Conservation (phyloP, 192 early-diverging fungal species). For the Spinellus fusiger region DNA sequence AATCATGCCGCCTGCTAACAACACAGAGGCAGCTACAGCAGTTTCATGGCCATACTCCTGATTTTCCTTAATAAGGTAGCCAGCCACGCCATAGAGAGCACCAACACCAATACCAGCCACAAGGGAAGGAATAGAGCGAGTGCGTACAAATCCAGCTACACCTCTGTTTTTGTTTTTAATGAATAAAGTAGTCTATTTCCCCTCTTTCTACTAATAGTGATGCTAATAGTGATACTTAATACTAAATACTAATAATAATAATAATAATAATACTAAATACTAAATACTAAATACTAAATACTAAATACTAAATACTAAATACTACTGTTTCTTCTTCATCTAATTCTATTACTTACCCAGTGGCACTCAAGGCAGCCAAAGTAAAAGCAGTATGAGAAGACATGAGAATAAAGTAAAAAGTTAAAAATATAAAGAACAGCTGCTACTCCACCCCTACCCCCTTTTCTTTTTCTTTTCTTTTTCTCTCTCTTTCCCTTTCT, state of each 20-base stretch:
- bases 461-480: no score
- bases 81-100: constrained; percentile 34
- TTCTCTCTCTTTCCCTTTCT: no score
- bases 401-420: constrained; percentile 12
- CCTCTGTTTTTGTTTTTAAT: constrained; percentile 29
- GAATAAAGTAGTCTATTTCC: background rate
- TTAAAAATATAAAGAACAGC: no score
- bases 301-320: constrained; percentile 1
- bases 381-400: constrained; percentile 31
- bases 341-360: constrained; percentile 16
- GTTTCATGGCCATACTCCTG: constrained; percentile 38
- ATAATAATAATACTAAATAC: background rate
- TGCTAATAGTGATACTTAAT: background rate
- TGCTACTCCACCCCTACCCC: no score
- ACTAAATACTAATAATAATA: background rate
- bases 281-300: background rate
- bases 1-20: constrained; percentile 31
- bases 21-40: constrained; percentile 31
- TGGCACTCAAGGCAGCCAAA: constrained; percentile 22
- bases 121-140: constrained; percentile 35
- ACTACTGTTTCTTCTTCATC: background rate
- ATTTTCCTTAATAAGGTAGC: constrained; percentile 33
- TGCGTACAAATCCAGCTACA: constrained; percentile 26
- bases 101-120: constrained; percentile 34
- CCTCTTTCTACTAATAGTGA: background rate